Evolutionary conservation across 805 yeast species (phyloP).

Genomic region (Cyberlindnera euphorbiae): DNA sequence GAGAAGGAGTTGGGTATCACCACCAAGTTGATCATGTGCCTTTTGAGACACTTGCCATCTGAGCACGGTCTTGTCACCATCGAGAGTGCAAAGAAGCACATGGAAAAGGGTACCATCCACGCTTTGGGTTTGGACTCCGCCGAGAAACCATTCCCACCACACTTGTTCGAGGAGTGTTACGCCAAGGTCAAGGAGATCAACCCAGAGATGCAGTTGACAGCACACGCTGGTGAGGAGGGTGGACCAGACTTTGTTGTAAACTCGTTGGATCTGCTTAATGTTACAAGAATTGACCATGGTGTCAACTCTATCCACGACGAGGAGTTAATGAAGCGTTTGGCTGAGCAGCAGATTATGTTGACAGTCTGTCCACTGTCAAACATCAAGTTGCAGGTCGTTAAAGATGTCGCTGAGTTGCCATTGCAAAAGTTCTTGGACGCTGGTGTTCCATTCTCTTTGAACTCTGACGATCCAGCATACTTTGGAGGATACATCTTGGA

Average conservation of each 20-base stretch:
- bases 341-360: constrained; percentile 50
- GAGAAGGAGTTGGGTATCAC: constrained; percentile 54
- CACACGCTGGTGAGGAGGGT: constrained; percentile 91
- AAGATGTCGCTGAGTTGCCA: constrained; percentile 64
- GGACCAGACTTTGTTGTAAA: constrained; percentile 61
- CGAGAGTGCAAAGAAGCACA: constrained; percentile 45
- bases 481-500: constrained; percentile 83
- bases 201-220: constrained; percentile 61
- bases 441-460: constrained; percentile 67
- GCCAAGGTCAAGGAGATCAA: constrained; percentile 39
- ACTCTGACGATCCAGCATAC: constrained; percentile 78
- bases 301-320: constrained; percentile 56
- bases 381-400: constrained; percentile 68
- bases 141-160: constrained; percentile 76
- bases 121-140: constrained; percentile 83
- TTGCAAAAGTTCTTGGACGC: constrained; percentile 53
- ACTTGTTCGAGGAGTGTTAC: constrained; percentile 62
- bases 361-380: constrained; percentile 78
- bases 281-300: constrained; percentile 78
- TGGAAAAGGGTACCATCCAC: constrained; percentile 53
- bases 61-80: constrained; percentile 54
- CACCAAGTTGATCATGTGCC: constrained; percentile 74
- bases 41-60: constrained; percentile 70
- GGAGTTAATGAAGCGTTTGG: constrained; percentile 51
- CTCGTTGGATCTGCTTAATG: constrained; percentile 55